Evolutionary conservation across 78 protist species (phyloP), one percentile per base, ranked within the genome.

Genomic region (Speleostelium caveatum): DNA sequence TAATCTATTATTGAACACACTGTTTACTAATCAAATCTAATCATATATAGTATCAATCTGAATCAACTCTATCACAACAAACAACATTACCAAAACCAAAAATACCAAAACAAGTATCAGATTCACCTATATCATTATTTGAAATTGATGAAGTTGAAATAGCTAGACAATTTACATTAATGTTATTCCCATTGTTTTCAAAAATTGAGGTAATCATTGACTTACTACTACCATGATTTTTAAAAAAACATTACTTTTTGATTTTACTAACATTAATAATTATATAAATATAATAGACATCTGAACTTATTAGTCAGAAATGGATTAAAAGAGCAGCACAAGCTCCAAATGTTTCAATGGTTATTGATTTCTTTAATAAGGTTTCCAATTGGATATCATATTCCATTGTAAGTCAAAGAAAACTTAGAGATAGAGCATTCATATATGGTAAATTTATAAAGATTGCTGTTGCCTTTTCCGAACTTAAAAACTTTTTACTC

Each of bases 111-210:
- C 24, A 38, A 19, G 33, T 19, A 1, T 21, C 28, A 8, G 0
- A 2, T 36, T 51, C 39, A 21, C 6, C 17, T 51, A 22, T 72
- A 0, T n/a, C 58, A 2, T 69, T 69, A 5, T 22, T 56, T 4
- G 78, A 72, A 22, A 51, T 51, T 55, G 78, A 72, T 22, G 78
- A 72, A n/a, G 22, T 51, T 26, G 78, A 72, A 53, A 51, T 72
- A 6, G 78, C 78, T 6, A 51, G 63, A 51, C 78, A 72, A 33
- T 17, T 72, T 16, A 41, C 66, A 19, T 24, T 72, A 5, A 14
- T 72, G 3, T n/a, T 36, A 0, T 72, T 72, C 78, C 78, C 78
- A 53, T 33, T 72, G 3, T 72, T 41, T 7, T 51, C 63, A 2
- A 72, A 58, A 53, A 72, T 72, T 32, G 78, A 72, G 33, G n/a